Conservation (phyloP, 805 yeast species). For the Candida andamanensis region DNA sequence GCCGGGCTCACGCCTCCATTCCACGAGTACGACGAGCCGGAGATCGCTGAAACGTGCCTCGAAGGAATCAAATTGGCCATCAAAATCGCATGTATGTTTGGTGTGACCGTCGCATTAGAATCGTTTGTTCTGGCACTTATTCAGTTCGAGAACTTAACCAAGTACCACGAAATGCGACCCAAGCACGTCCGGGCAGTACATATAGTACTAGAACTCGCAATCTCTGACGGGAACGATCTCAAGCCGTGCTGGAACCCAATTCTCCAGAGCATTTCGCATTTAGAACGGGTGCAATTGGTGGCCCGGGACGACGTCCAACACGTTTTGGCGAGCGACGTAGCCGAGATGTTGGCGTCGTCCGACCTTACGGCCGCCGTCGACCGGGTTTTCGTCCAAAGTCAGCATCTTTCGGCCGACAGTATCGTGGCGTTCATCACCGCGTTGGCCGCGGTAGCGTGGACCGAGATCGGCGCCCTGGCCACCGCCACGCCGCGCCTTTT, state of each 20-base stretch:
- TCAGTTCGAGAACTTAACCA: conserved; percentile 78
- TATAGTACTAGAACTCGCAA: conserved; percentile 69
- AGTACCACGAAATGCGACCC: conserved; percentile 66
- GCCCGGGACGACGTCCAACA: conserved; percentile 86
- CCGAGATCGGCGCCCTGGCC: conserved; percentile 87
- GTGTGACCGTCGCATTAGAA: conserved; percentile 75
- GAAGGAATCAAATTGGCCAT: conserved; percentile 85
- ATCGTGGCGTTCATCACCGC: conserved; percentile 86
- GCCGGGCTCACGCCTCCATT: conserved; percentile 95
- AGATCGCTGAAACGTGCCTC: conserved; percentile 61
- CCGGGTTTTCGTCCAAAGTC: conserved; percentile 78
- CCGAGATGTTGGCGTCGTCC: conserved; percentile 54
- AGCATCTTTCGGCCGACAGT: conserved; percentile 73
- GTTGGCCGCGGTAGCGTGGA: conserved; percentile 77
- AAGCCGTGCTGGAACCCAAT: conserved; percentile 77
- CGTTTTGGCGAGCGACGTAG: conserved; percentile 54
- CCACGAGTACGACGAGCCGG: conserved; percentile 77
- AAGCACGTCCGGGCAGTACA: conserved; percentile 82
- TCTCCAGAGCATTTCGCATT: conserved; percentile 77
- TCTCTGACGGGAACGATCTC: conserved; percentile 71
- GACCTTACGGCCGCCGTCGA: conserved; percentile 79
- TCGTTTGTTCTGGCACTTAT: conserved; percentile 88
- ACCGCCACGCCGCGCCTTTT: conserved; percentile 84
- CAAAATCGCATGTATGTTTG: conserved; percentile 78
- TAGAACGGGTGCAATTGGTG: conserved; percentile 83